Evolutionary conservation across 1,284 basidiomycete species (phyloP), one percentile per base, ranked within the genome.

Genomic region (Melampsora larici-populina): DNA sequence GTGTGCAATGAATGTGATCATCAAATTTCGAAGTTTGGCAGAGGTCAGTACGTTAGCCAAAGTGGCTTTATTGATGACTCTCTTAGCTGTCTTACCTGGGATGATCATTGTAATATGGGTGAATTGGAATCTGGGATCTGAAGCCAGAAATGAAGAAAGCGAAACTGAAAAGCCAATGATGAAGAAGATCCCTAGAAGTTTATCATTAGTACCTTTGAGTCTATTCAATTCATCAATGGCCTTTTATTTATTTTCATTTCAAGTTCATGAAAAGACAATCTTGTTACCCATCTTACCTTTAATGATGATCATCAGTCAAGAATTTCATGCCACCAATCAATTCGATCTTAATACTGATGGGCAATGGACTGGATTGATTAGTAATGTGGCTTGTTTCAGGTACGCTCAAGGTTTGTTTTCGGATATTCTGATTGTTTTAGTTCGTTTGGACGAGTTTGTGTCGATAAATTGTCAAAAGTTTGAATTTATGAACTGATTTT

Each of bases 231-330:
- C 80, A 33, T 79, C 81, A 3, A 82, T 95, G 86, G 91, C 93
- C 4, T 96, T 97, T 87, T 97, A 94, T 85, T 86, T 98, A 31
- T 95, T 97, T 85, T 94, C 93, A 8, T 96, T 97, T 84, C 94
- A 97, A 83, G 94, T 94, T 36, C 94, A 96, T 84, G 94, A 97
- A 84, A 97, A 97, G 86, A 91, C 91, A 1, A 92, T 97, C 66
- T 83, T 97, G n/a, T 83, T 97, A 0, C 93, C 94, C 1, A 86
- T 97, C 26, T 84, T 97, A 79, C 94, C 94, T 0, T 86, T 95
- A 33, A 92, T 90, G 0, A 86, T 97, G 24, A 86, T 95, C 15
- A 86, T 95, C 8, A 66, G 63, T 29, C 67, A 90, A 89, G 0
- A 89, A 88, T 17, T 83, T 85, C 66, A 84, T 83, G 67, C 83